A percentile compares a stretch with the other conserved stretches of the same genome.
Evolutionary conservation across 73 alveolate genomes (phyloP).

Genomic region (Durusdinium trenchii): DNA sequence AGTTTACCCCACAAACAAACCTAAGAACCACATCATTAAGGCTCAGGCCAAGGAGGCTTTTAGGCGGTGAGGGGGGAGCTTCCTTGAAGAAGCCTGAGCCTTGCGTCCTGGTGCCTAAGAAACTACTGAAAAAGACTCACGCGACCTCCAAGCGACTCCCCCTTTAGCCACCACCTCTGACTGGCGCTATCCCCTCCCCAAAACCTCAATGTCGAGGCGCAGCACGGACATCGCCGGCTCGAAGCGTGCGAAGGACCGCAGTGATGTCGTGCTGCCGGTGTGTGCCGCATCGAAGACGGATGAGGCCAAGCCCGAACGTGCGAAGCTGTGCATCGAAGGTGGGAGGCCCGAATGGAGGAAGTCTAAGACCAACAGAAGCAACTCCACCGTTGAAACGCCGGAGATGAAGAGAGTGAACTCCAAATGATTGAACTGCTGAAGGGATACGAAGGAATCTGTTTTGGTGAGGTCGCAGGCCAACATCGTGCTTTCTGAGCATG

Average conservation of each 20-base stretch:
- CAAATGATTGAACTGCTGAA: neutral
- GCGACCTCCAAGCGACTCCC: too few relatives aligned
- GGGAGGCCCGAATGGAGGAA: neutral
- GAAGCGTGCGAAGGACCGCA: neutral
- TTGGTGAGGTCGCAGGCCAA: neutral
- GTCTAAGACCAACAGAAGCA: neutral
- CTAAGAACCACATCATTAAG: too few relatives aligned
- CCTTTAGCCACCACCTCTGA: too few relatives aligned
- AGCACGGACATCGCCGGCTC: neutral
- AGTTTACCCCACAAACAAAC: too few relatives aligned
- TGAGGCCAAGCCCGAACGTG: neutral
- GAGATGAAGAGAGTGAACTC: neutral
- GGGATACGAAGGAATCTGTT: neutral
- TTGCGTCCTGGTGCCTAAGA: too few relatives aligned
- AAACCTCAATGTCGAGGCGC: too few relatives aligned
- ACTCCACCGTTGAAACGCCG: neutral
- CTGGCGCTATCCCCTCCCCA: too few relatives aligned
- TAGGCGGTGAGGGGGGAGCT: too few relatives aligned
- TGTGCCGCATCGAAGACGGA: neutral
- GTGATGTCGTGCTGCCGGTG: neutral
- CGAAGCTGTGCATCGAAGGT: neutral
- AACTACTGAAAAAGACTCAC: too few relatives aligned
- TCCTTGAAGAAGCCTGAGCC: too few relatives aligned
- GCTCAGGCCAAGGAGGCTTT: too few relatives aligned
- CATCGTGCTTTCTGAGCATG: neutral